These are phyloP conservation scores for Cutaneotrichosporon cutaneum DNA, from an alignment of 1,284 basidiomycete genomes.

Conservation along the genomic window DNA sequence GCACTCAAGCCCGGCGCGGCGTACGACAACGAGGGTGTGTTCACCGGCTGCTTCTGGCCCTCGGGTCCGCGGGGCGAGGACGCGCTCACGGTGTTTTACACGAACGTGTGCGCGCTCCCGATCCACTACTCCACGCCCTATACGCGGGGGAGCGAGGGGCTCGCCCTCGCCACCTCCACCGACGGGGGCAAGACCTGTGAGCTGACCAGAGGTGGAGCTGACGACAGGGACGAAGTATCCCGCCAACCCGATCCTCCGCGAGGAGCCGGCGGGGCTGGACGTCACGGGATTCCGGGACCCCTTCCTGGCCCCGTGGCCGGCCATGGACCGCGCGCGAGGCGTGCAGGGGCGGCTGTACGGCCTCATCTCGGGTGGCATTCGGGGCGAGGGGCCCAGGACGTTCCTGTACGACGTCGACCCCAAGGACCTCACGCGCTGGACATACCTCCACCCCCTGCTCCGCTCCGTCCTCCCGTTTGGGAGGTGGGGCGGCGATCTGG, in stretches of 20 bases:
- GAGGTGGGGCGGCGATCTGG: slow-evolving; percentile 24
- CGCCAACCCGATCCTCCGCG: slow-evolving; percentile 22
- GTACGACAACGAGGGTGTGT: slow-evolving; percentile 28
- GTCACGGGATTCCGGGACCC: slow-evolving; percentile 32
- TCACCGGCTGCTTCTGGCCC: slow-evolving; percentile 27
- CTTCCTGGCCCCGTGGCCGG: slow-evolving; percentile 24
- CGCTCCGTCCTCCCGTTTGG: slow-evolving; percentile 3
- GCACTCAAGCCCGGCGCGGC: slow-evolving; percentile 13
- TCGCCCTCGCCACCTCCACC: slow-evolving; percentile 20
- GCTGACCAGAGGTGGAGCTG: neutral
- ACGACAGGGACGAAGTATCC: slow-evolving; percentile 21
- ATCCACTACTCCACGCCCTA: slow-evolving; percentile 18
- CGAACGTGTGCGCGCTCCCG: slow-evolving; percentile 13
- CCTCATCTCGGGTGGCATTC: slow-evolving; percentile 26
- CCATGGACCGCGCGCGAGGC: slow-evolving; percentile 19
- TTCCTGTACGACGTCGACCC: slow-evolving; percentile 28
- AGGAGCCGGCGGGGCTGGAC: slow-evolving; percentile 15
- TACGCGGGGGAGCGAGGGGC: slow-evolving; percentile 22
- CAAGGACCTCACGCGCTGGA: slow-evolving; percentile 22
- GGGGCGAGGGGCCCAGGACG: slow-evolving; percentile 16
- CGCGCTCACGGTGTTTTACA: slow-evolving; percentile 21
- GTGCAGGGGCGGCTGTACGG: slow-evolving; percentile 17
- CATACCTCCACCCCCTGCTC: slow-evolving; percentile 19
- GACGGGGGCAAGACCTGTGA: slow-evolving; percentile 28
- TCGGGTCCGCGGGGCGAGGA: neutral